Conservation (phyloP, 2,329 filamentous ascomycete genomes). For the Cordyceps javanica region DNA sequence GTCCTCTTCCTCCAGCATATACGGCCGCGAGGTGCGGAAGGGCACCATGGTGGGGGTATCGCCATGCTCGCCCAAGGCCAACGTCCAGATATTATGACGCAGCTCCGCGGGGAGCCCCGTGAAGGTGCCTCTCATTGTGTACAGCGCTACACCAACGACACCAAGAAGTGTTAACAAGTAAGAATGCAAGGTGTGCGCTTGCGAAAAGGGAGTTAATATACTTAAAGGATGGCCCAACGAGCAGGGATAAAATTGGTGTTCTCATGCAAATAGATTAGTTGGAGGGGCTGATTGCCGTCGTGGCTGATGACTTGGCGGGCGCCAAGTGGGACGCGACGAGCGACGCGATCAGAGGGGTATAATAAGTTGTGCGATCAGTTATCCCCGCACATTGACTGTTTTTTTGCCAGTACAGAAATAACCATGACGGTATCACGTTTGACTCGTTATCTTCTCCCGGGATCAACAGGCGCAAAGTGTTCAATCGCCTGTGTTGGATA, state of each 20-base stretch:
- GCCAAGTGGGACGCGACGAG: conserved; percentile 8
- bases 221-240: no score
- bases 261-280: not conserved
- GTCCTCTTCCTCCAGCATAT: not conserved
- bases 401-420: not conserved
- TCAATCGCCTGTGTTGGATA: no score
- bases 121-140: conserved; percentile 16
- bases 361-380: not conserved
- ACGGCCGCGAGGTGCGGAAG: conserved; percentile 9
- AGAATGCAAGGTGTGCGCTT: no score
- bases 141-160: no score
- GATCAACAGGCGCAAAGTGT: no score
- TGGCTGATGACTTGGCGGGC: no score
- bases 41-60: conserved; percentile 18
- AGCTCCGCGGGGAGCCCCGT: conserved; percentile 20
- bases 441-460: no score
- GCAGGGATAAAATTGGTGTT: not conserved
- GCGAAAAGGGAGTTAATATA: no score
- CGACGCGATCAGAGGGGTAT: not conserved
- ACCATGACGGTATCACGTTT: not conserved
- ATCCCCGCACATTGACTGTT: not conserved
- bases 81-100: conserved; percentile 21
- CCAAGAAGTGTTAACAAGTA: not conserved
- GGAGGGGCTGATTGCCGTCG: not conserved
- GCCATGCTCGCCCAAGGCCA: conserved; percentile 10